These are phyloP conservation scores for Zarea fungicola DNA, from an alignment of 2,329 filamentous ascomycete species.

Conservation along the genomic window DNA sequence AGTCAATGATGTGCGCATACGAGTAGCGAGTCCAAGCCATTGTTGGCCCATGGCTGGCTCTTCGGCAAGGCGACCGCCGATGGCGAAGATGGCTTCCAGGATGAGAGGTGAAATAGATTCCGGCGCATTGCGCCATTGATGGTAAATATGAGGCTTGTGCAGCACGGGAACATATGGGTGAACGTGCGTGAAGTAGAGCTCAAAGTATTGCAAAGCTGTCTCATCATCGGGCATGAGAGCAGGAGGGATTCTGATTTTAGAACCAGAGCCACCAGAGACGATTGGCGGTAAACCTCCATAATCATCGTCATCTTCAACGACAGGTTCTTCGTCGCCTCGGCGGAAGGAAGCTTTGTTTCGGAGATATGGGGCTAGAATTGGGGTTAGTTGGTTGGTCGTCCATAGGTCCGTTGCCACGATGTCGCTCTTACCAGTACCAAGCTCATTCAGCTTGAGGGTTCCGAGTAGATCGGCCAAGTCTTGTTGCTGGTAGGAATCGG, in stretches of 20 bases:
- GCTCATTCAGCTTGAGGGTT: constrained; percentile 80
- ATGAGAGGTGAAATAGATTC: constrained; percentile 84
- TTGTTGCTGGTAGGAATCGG: constrained; percentile 61
- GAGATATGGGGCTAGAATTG: constrained; percentile 69
- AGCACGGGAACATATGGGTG: constrained; percentile 91
- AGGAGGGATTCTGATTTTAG: constrained; percentile 80
- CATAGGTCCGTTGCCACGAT: too few relatives aligned
- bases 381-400: constrained; percentile 12
- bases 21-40: constrained; percentile 85
- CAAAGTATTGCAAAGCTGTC: constrained; percentile 76
- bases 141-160: constrained; percentile 75
- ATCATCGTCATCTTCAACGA: constrained; percentile 67
- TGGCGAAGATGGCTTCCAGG: constrained; percentile 86
- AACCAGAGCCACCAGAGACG: constrained; percentile 61
- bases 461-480: constrained; percentile 78
- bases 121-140: constrained; percentile 81
- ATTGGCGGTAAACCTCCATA: constrained; percentile 68
- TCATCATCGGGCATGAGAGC: constrained; percentile 90
- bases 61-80: constrained; percentile 76
- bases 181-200: constrained; percentile 84
- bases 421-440: constrained; percentile 67
- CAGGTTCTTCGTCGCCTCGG: constrained; percentile 55
- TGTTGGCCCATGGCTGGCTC: constrained; percentile 81
- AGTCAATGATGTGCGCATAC: constrained; percentile 40
- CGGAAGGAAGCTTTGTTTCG: constrained; percentile 53